Evolutionary conservation across 345 rosid species (phyloP).

Genomic region (Aethionema arabicum): DNA sequence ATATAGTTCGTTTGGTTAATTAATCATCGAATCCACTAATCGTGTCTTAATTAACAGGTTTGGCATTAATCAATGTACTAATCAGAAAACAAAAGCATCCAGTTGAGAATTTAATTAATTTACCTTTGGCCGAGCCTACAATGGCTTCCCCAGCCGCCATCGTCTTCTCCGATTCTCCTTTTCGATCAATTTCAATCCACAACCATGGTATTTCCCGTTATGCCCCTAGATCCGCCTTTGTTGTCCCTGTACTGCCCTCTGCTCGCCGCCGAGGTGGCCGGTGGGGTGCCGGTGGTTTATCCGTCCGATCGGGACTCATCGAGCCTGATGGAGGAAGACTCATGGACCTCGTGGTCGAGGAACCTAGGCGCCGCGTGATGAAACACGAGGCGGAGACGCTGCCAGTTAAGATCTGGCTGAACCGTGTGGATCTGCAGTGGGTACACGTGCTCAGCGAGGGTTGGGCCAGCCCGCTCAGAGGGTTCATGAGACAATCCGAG

Average conservation of each 20-base stretch:
- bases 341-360: constrained; percentile 60
- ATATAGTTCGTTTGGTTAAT: not conserved
- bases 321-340: constrained; percentile 89
- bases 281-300: constrained; percentile 10
- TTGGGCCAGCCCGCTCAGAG: constrained; percentile 90
- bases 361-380: constrained; percentile 52
- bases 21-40: constrained; percentile 13
- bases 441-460: constrained; percentile 95
- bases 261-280: constrained; percentile 24
- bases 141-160: constrained; percentile 58
- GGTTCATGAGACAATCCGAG: constrained; percentile 96
- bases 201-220: constrained; percentile 35
- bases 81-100: not conserved
- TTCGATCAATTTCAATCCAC: constrained; percentile 31
- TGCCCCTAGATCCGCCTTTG: constrained; percentile 16
- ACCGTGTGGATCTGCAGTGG: constrained; percentile 75
- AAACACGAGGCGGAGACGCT: constrained; percentile 53
- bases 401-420: constrained; percentile 52
- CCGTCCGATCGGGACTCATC: constrained; percentile 52
- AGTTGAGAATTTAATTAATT: not conserved
- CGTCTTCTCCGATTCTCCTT: constrained; percentile 35
- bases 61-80: constrained; percentile 20
- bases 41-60: constrained; percentile 26
- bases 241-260: constrained; percentile 13
- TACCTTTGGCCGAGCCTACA: constrained; percentile 10